Percentiles rank a stretch among this genome's conserved stretches.
Conservation (phyloP, 2,329 filamentous ascomycete species). For the Rhexocercosporidium sp. region DNA sequence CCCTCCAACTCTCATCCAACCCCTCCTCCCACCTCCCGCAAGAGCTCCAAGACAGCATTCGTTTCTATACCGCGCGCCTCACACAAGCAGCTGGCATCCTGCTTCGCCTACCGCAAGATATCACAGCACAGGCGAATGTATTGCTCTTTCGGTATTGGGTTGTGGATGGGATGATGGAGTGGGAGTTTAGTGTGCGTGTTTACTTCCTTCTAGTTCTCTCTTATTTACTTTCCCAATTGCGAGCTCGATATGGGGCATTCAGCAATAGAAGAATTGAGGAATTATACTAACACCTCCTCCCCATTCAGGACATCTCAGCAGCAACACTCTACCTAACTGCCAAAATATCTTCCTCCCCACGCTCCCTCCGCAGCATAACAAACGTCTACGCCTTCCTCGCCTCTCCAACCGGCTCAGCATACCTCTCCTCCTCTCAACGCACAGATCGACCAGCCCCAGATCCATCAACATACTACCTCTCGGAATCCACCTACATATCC, state of each 20-base stretch:
- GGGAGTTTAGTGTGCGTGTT: slow-evolving; percentile 54
- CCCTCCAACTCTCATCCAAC: slow-evolving; percentile 69
- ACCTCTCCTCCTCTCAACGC: slow-evolving; percentile 28
- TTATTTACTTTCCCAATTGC: slow-evolving; percentile 2
- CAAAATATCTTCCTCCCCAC: slow-evolving; percentile 80
- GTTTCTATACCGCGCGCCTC: slow-evolving; percentile 73
- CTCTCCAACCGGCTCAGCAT: slow-evolving; percentile 56
- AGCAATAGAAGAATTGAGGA: slow-evolving; percentile 27
- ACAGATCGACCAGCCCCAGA: slow-evolving; percentile 38
- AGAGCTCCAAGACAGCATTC: slow-evolving; percentile 74
- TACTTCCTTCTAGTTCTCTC: background rate
- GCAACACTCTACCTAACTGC: slow-evolving; percentile 80
- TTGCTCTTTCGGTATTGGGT: slow-evolving; percentile 83
- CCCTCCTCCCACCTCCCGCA: slow-evolving; percentile 63
- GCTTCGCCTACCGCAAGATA: slow-evolving; percentile 82
- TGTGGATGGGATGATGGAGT: slow-evolving; percentile 54
- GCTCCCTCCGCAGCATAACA: slow-evolving; percentile 78
- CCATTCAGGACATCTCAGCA: slow-evolving; percentile 75
- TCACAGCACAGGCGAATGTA: slow-evolving; percentile 84
- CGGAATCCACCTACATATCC: slow-evolving; percentile 72
- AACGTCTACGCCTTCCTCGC: slow-evolving; percentile 86
- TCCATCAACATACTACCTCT: slow-evolving; percentile 68
- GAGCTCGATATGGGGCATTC: slow-evolving; percentile 8
- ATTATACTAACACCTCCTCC: background rate
- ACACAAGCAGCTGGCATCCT: slow-evolving; percentile 82